Percentiles rank a stretch among this genome's conserved stretches.
phyloP scores from a whole-genome alignment of 768 basidiomycete genomes.

The Clavaria fumosa region DNA sequence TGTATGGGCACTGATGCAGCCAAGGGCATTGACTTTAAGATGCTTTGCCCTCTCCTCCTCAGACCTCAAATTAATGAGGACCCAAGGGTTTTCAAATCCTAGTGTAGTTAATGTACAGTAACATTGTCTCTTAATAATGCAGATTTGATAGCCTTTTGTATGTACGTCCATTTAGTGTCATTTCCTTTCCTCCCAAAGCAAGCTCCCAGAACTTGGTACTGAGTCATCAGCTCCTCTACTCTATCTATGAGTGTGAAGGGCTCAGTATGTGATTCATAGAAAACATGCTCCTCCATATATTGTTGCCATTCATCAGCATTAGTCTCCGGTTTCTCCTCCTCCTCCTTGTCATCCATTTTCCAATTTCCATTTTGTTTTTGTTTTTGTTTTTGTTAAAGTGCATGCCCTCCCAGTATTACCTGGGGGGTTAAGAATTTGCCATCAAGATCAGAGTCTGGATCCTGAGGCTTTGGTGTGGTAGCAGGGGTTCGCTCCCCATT shows the following conservation, averaged over 20 bases:
- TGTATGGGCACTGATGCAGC: too few relatives aligned
- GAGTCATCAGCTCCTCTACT: background rate
- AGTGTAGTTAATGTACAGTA: background rate
- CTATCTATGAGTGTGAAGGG: background rate
- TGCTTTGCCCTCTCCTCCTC: background rate
- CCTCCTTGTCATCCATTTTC: background rate
- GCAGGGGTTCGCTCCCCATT: too few relatives aligned
- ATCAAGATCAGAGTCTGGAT: too few relatives aligned
- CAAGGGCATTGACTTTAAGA: background rate
- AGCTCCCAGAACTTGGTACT: background rate
- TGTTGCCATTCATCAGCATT: background rate
- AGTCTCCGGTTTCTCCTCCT: background rate
- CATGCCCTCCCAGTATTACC: too few relatives aligned
- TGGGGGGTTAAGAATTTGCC: too few relatives aligned
- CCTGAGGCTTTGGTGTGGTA: too few relatives aligned
- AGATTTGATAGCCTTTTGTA: background rate
- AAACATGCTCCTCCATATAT: background rate
- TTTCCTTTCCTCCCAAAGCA: background rate
- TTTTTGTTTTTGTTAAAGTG: background rate
- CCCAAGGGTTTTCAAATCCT: background rate
- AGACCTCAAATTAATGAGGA: background rate
- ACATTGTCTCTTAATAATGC: background rate
- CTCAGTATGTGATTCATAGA: background rate
- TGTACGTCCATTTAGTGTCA: background rate
- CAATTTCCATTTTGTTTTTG: background rate